Evolutionary conservation across 2,329 filamentous ascomycete species (phyloP).

Genomic region (Diaporthe sp.): DNA sequence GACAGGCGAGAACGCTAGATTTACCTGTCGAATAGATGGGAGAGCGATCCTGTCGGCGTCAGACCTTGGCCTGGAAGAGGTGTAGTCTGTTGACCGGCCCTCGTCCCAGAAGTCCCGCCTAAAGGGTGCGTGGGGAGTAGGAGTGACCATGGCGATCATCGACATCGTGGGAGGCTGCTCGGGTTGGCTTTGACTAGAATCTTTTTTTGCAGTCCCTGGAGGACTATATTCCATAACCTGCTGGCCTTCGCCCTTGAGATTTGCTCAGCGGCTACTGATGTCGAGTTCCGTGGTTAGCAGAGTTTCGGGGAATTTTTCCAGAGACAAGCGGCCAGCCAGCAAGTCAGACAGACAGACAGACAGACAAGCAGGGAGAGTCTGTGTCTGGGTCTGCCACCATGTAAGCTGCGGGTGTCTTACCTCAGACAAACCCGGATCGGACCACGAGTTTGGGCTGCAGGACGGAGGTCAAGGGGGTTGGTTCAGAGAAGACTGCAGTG

Average conservation of each 20-base stretch:
- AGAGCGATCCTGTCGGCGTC: slow-evolving; percentile 60
- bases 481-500: background rate
- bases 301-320: slow-evolving; percentile 23
- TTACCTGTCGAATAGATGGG: slow-evolving; percentile 68
- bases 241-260: background rate
- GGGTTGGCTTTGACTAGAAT: slow-evolving; percentile 47
- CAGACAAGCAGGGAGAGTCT: background rate
- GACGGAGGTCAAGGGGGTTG: background rate
- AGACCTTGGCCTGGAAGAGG: slow-evolving; percentile 51
- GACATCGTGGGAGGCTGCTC: slow-evolving; percentile 60
- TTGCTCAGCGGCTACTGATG: slow-evolving; percentile 20
- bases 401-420: slow-evolving; percentile 38
- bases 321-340: background rate
- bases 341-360: slow-evolving; percentile 19
- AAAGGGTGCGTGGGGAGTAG: slow-evolving; percentile 58
- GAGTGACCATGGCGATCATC: slow-evolving; percentile 62
- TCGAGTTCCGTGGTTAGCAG: slow-evolving; percentile 33
- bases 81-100: slow-evolving; percentile 51
- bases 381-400: slow-evolving; percentile 7
- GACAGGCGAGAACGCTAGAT: background rate
- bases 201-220: slow-evolving; percentile 49
- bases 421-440: slow-evolving; percentile 30
- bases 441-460: slow-evolving; percentile 23
- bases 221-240: slow-evolving; percentile 59
- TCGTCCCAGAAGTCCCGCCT: slow-evolving; percentile 58